Percentiles rank a stretch among this genome's conserved stretches.
Evolutionary conservation across 352 stramenopile species (phyloP).

Genomic region (Phytophthora lateralis): DNA sequence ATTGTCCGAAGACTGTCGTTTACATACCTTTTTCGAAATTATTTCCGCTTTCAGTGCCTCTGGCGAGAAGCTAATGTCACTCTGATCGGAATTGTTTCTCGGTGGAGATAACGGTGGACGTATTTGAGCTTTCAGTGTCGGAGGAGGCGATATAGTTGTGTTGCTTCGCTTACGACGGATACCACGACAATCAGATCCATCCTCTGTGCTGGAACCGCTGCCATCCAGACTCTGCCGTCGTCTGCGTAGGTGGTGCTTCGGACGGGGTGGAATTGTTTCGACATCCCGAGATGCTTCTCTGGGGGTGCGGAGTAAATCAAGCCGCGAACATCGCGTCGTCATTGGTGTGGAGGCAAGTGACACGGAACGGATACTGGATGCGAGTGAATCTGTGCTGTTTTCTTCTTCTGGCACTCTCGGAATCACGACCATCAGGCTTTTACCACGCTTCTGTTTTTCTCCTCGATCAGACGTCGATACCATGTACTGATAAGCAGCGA

Average conservation of each 20-base stretch:
- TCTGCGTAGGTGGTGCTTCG: slow-evolving; percentile 44
- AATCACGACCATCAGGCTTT: slow-evolving; percentile 13
- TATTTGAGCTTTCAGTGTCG: slow-evolving; percentile 13
- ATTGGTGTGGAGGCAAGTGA: slow-evolving; percentile 41
- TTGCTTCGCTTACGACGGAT: slow-evolving; percentile 75
- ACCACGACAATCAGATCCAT: slow-evolving; percentile 53
- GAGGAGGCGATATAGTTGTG: slow-evolving; percentile 37
- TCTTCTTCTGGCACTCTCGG: slow-evolving; percentile 32
- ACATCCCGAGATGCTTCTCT: slow-evolving; percentile 16
- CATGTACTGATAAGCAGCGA: slow-evolving; percentile 22
- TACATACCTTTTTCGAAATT: slow-evolving; percentile 52
- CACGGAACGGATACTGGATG: slow-evolving; percentile 58
- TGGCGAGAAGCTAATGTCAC: slow-evolving; percentile 28
- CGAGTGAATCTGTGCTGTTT: slow-evolving; percentile 51
- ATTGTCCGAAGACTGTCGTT: slow-evolving; percentile 54
- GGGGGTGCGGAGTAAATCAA: slow-evolving; percentile 9
- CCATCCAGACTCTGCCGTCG: slow-evolving; percentile 57
- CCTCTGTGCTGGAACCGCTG: slow-evolving; percentile 69
- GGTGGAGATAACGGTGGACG: slow-evolving; percentile 22
- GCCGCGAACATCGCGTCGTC: slow-evolving; percentile 7
- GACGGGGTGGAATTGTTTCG: slow-evolving; percentile 9
- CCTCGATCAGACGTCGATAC: background rate
- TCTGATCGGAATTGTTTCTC: slow-evolving; percentile 25
- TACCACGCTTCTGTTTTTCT: slow-evolving; percentile 11
- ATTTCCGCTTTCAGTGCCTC: slow-evolving; percentile 25